Conservation (phyloP, 2,329 filamentous ascomycete species). For the Xylariaceae sp. region DNA sequence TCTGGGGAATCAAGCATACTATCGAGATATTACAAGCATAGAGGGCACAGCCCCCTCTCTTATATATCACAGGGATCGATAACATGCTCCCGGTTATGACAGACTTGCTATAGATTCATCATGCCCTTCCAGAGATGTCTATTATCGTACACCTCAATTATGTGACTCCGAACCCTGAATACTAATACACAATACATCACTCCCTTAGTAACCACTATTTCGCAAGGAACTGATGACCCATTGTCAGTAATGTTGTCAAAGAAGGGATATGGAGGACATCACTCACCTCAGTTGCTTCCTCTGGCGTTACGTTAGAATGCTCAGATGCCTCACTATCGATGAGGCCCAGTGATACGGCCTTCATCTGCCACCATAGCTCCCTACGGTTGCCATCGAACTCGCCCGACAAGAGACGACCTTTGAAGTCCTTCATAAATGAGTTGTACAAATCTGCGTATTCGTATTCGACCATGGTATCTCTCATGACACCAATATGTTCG, state of each 20-base stretch:
- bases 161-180: not conserved
- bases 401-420: constrained; percentile 62
- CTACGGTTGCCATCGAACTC: constrained; percentile 69
- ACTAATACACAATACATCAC: constrained; percentile 2
- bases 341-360: constrained; percentile 63
- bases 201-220: constrained; percentile 16
- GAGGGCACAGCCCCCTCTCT: too few species aligned
- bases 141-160: not conserved
- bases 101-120: not conserved
- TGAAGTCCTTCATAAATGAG: constrained; percentile 63
- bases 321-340: constrained; percentile 61
- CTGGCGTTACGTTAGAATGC: constrained; percentile 59
- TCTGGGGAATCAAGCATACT: too few species aligned
- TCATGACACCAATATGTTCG: constrained; percentile 72
- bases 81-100: not conserved
- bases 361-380: constrained; percentile 77
- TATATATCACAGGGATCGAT: too few species aligned
- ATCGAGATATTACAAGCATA: too few species aligned
- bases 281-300: constrained; percentile 62
- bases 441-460: constrained; percentile 78
- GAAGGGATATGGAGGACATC: not conserved
- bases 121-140: not conserved
- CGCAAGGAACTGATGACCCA: constrained; percentile 24
- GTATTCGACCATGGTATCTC: constrained; percentile 67
- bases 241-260: constrained; percentile 15